Conservation (phyloP, 1,139 yeast genomes). For the Suhomyces bribrorum region DNA sequence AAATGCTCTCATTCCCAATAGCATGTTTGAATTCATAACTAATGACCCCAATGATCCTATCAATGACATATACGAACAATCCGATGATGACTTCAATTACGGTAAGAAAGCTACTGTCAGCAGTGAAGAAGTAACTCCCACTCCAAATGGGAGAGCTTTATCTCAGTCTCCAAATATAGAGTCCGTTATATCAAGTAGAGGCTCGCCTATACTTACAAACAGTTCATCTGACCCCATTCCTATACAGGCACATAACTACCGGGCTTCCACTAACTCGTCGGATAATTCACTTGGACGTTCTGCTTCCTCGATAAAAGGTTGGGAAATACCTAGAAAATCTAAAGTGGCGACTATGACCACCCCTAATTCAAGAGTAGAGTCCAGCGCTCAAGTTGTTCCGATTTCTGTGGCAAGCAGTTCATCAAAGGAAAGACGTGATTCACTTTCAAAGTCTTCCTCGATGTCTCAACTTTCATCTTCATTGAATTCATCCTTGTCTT, state of each 20-base stretch:
- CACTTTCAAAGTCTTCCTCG: conserved; percentile 41
- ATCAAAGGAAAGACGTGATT: conserved; percentile 12
- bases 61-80: not conserved
- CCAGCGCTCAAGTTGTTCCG: conserved; percentile 25
- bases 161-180: conserved; percentile 6
- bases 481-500: conserved; percentile 38
- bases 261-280: conserved; percentile 25
- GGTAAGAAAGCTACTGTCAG: not conserved
- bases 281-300: conserved; percentile 32
- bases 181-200: conserved; percentile 1
- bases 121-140: conserved; percentile 3
- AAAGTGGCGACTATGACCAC: conserved; percentile 21
- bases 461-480: conserved; percentile 48
- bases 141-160: conserved; percentile 1
- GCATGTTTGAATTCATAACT: conserved; percentile 2
- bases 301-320: conserved; percentile 35
- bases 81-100: not conserved
- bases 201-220: conserved; percentile 6
- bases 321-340: conserved; percentile 48
- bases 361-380: conserved; percentile 15
- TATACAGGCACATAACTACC: conserved; percentile 20
- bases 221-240: conserved; percentile 29
- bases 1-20: conserved; percentile 38
- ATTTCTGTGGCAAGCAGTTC: conserved; percentile 21
- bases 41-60: not conserved